A percentile compares a stretch with the other conserved stretches of the same genome.
Evolutionary conservation across 768 basidiomycete genomes (phyloP).

Genomic region (Suillus clintonianus): DNA sequence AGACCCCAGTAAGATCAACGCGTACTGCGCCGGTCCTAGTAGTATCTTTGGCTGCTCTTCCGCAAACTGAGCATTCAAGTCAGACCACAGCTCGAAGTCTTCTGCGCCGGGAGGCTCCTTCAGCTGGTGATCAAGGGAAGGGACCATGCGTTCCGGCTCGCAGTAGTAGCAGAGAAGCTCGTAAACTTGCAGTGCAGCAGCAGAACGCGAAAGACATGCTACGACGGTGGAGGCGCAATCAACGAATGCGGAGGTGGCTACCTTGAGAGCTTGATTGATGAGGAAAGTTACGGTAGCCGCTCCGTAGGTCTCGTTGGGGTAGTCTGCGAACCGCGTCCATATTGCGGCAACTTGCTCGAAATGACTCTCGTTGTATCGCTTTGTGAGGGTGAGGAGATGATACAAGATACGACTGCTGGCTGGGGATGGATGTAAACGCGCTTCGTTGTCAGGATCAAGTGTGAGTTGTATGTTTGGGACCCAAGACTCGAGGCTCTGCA

Average conservation of each 20-base stretch:
- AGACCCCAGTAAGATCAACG: slow-evolving; percentile 82
- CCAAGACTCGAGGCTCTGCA: slow-evolving; percentile 87
- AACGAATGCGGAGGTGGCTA: slow-evolving; percentile 78
- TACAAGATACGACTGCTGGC: slow-evolving; percentile 70
- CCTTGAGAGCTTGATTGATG: slow-evolving; percentile 83
- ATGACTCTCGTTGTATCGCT: slow-evolving; percentile 71
- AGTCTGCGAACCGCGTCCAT: slow-evolving; percentile 78
- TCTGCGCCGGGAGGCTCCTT: slow-evolving; percentile 56
- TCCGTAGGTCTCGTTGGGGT: slow-evolving; percentile 70
- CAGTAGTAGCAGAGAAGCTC: slow-evolving; percentile 85
- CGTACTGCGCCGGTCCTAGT: slow-evolving; percentile 85
- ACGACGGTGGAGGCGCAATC: slow-evolving; percentile 79
- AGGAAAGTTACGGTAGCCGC: slow-evolving; percentile 82
- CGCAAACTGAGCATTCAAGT: slow-evolving; percentile 74
- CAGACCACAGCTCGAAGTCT: slow-evolving; percentile 77
- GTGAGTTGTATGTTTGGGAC: slow-evolving; percentile 62
- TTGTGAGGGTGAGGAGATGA: slow-evolving; percentile 81
- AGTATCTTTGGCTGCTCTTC: slow-evolving; percentile 65
- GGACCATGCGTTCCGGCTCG: slow-evolving; percentile 83
- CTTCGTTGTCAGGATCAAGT: slow-evolving; percentile 58
- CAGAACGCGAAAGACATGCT: slow-evolving; percentile 79
- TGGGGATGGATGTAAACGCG: slow-evolving; percentile 24
- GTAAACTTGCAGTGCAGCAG: slow-evolving; percentile 70
- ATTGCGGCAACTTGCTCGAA: slow-evolving; percentile 79
- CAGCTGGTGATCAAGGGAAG: slow-evolving; percentile 70